Evolutionary conservation across 2,329 filamentous ascomycete genomes (phyloP).

Genomic region (Hypoxylon sp.): DNA sequence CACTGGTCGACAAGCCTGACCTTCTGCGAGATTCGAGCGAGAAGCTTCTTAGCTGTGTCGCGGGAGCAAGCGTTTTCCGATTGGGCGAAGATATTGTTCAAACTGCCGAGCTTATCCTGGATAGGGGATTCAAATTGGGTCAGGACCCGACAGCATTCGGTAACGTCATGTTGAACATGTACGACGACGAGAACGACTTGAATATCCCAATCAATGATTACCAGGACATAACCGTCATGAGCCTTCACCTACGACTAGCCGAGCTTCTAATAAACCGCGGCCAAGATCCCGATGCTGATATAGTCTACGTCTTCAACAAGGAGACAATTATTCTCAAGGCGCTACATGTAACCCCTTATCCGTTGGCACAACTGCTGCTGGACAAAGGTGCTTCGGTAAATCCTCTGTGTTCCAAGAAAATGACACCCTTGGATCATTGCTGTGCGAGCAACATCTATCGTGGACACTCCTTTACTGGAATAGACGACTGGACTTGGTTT

Average conservation of each 20-base stretch:
- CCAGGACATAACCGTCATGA: background rate
- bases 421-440: conserved; percentile 17
- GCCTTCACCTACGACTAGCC: background rate
- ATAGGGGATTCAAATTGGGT: conserved; percentile 1
- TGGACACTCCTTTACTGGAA: background rate
- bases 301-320: background rate
- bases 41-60: background rate
- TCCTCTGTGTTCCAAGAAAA: background rate
- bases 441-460: background rate
- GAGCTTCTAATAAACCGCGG: conserved; percentile 5
- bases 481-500: background rate
- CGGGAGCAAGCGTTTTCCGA: background rate
- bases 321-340: background rate
- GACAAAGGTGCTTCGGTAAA: conserved; percentile 9
- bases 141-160: conserved; percentile 6
- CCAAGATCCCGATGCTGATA: conserved; percentile 8
- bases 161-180: background rate
- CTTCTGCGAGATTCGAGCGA: conserved; percentile 2
- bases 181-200: background rate
- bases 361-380: background rate
- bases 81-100: background rate
- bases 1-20: background rate
- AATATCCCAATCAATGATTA: background rate
- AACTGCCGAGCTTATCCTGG: conserved; percentile 5
- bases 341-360: background rate